Percentiles rank a stretch among this genome's conserved stretches.
These are phyloP conservation scores for Trebouxiophyceae sp. DNA, from an alignment of 163 green algal genomes.

Conservation along the genomic window DNA sequence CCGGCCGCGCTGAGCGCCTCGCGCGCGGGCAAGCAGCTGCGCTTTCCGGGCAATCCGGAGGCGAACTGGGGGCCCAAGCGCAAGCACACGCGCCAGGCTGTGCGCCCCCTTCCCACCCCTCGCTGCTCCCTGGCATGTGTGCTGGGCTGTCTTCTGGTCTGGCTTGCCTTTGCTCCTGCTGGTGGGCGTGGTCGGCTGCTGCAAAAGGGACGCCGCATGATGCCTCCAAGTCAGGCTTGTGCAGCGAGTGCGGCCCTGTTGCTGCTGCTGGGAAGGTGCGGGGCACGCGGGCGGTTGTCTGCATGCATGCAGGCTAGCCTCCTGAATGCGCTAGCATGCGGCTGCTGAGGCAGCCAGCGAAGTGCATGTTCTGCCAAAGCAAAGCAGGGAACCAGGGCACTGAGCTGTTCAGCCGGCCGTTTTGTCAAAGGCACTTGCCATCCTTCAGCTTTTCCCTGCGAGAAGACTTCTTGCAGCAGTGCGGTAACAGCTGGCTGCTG, in stretches of 20 bases:
- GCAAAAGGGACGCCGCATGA: background rate
- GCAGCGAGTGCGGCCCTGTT: background rate
- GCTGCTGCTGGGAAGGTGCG: too few relatives aligned
- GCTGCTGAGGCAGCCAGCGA: background rate
- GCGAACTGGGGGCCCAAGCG: slow-evolving; percentile 87
- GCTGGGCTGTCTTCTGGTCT: background rate
- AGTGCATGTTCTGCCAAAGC: background rate
- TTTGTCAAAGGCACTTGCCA: too few relatives aligned
- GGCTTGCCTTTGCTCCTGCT: background rate
- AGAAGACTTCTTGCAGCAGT: too few relatives aligned
- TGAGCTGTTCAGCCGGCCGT: background rate
- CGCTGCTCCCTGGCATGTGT: background rate
- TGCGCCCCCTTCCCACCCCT: background rate
- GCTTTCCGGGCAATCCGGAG: slow-evolving; percentile 89
- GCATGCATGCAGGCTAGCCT: too few relatives aligned
- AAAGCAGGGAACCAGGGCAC: background rate
- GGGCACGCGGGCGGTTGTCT: background rate
- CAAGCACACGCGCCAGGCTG: slow-evolving; percentile 5
- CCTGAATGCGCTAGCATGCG: too few relatives aligned
- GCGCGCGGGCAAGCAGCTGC: slow-evolving; percentile 35
- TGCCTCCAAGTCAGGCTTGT: background rate
- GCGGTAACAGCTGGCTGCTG: too few relatives aligned
- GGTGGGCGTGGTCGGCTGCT: background rate
- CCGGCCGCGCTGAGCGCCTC: slow-evolving; percentile 44
- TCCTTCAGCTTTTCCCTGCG: too few relatives aligned